Evolutionary conservation across 2,329 filamentous ascomycete species (phyloP).

Genomic region (Chrysoporthe austroafricana): DNA sequence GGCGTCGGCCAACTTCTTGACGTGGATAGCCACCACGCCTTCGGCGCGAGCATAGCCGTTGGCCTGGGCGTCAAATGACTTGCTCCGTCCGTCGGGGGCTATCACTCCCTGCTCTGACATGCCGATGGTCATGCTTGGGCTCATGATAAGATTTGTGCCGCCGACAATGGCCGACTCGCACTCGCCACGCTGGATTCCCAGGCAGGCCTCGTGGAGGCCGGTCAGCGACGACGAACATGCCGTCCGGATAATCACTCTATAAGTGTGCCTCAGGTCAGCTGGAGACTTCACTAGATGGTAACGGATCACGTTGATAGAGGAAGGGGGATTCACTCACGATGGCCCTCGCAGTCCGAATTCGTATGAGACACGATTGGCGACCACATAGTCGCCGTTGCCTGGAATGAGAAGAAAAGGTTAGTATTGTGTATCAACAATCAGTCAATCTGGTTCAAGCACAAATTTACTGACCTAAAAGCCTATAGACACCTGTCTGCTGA

Average conservation of each 20-base stretch:
- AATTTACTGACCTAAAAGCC: slow-evolving; percentile 41
- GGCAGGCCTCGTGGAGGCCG: slow-evolving; percentile 38
- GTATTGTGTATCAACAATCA: background rate
- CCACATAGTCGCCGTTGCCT: slow-evolving; percentile 40
- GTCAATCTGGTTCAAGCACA: too few relatives aligned
- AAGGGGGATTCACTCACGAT: slow-evolving; percentile 31
- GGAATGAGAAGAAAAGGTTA: slow-evolving; percentile 3
- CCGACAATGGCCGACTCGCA: slow-evolving; percentile 41
- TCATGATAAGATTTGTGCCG: slow-evolving; percentile 42
- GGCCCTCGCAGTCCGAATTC: slow-evolving; percentile 41
- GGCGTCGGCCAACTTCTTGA: slow-evolving; percentile 53
- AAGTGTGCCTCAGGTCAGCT: background rate
- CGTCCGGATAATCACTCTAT: slow-evolving; percentile 39
- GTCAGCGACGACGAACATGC: slow-evolving; percentile 45
- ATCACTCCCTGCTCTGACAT: slow-evolving; percentile 43
- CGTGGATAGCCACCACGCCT: slow-evolving; percentile 46
- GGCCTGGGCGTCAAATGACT: slow-evolving; percentile 48
- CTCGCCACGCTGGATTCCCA: slow-evolving; percentile 36
- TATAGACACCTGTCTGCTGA: slow-evolving; percentile 38
- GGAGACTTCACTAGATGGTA: background rate
- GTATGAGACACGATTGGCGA: slow-evolving; percentile 41
- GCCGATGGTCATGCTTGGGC: slow-evolving; percentile 36
- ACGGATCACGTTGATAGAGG: too few relatives aligned
- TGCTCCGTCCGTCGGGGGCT: slow-evolving; percentile 38
- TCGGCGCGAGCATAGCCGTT: slow-evolving; percentile 58